Base-by-base conservation (phyloP, 495 filamentous ascomycete species). In the Chlorociboria aeruginascens region DNA sequence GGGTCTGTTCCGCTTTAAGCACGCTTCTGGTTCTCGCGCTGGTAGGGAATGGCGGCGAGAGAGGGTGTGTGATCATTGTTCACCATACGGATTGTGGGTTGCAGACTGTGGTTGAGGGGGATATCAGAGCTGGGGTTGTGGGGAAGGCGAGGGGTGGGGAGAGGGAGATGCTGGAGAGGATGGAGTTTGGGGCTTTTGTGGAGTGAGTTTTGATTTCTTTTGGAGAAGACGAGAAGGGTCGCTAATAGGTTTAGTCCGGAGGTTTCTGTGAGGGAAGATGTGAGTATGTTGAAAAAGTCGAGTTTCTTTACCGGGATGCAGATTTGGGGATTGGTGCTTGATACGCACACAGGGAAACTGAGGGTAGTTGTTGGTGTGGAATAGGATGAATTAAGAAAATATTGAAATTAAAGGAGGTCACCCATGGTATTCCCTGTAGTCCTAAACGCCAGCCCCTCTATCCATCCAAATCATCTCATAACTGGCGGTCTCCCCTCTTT, bases 401-500 rank as follows among this genome's bases (percentile, higher is more conserved):
- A 25, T 25, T 25, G 20, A 25, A 25, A 25, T 25, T 25, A 25
- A 25, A 25, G 20, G 20, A 25, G 4, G 1, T 25, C 20, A 25
- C 1, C 20, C 20, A 25, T 25, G 20, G 36, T 39, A 12, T 39
- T n/a, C 36, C 36, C 8, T 4, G 6, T 16, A 1, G 6, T 7
- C 36, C 13, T n/a, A 7, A 39, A 39, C n/a, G 13, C 36, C 36
- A 16, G 13, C 11, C 25, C 8, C 43, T 32, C 30, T 33, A 32
- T 7, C 11, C 6, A 32, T 45, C 31, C 3, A 12, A 3, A 20
- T 63, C 63, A 98, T 63, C 86, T 74, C 90, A 97, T 94, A 46
- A 94, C 81, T 25, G 92, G 90, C 50, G 89, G 92, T 45, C 92
- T 70, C 1, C 76, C 77, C 68, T 97, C 92, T 66, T 86, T 88